Evolutionary conservation across 352 stramenopile species (phyloP), one percentile per base, ranked within the genome.

Genomic region (Pythium grandisporangium): DNA sequence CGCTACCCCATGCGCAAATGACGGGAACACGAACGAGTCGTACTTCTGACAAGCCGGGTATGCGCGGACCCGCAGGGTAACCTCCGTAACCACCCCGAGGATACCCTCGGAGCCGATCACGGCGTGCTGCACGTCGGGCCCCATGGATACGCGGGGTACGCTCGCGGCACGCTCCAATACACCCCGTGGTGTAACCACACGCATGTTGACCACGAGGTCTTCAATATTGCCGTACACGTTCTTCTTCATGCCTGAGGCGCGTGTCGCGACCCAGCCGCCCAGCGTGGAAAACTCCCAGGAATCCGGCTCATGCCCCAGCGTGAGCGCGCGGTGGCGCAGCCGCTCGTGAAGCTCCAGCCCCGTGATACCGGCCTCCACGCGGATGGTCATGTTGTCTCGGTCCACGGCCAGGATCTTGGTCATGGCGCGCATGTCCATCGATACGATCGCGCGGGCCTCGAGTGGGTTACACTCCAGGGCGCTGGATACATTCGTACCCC

Each of bases 171-270:
- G 53, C 33, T 72, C 48, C 50, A 93, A 62, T 22, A 71, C 87
- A 6, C 76, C 79, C 13, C 51, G 49, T 0, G 77, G 54, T 27
- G 84, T 92, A 24, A 85, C 73, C 22, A 73, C 79, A 37, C 76
- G 84, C 20, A 95, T 55, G 50, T 89, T 87, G 6, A 92, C 66
- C 14, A 95, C 79, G 17, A 97, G 67, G 50, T 97, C 87, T 57
- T 97, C 91, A 53, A 97, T 97, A 44, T 97, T 97, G 22, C 91
- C 91, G 50, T 97, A 97, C 26, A 64, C 69, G 46, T 95, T 96
- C 59, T 95, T 92, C 63, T 97, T 97, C 91, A 97, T 97, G 7
- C 88, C 91, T 2, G 86, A 96, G 16, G 88, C 84, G 50, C 85
- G 83, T 3, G 88, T 97, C 1, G 90, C 88, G 30, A 97, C 77